Base-by-base conservation (phyloP, 169 alveolate genomes). In the Cryptosporidium meleagridis region DNA sequence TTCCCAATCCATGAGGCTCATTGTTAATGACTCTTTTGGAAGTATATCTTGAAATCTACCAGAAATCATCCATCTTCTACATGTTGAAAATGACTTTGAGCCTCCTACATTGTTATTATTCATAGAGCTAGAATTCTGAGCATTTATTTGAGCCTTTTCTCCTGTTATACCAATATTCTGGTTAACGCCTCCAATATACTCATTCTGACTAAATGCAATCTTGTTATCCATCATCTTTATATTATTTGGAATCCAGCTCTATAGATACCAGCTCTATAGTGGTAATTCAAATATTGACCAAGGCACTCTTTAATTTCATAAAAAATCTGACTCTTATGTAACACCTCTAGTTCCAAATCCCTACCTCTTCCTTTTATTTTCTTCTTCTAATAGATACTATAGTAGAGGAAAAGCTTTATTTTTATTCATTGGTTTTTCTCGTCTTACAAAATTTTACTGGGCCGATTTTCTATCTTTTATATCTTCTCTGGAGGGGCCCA, bases 1-100 rank as follows among this genome's bases (percentile, higher is more conserved):
- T 31, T 73, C 86, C 86, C 86, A 73, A n/a, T 73, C 86, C 58
- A 73, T 55, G 4, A 73, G 45, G 31, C 86, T 73, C 86, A 73
- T 73, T 10, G 86, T 73, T 41, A 73, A 44, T 12, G 86, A 73
- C 65, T 73, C 86, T 58, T 58, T 73, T 73, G 86, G 86, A 18
- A 73, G 58, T 55, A 73, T 58, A 35, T 73, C 86, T 26, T 73
- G 71, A 35, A 73, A 73, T 58, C 71, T 73, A 37, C 86, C 86
- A 31, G 86, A 73, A 26, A 73, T 33, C 86, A 73, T 73, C 86
- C 86, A 73, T 21, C 71, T 53, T n/a, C 86, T 53, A 45, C 86
- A 73, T 18, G 86, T 55, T 31, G 86, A 73, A 23, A 73, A 73
- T 45, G 39, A 52, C n/a, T 51, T 70, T 70, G 85, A 31, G 12